Evolutionary conservation across 768 basidiomycete genomes (phyloP).

Genomic region (Russula griseocarnosa): DNA sequence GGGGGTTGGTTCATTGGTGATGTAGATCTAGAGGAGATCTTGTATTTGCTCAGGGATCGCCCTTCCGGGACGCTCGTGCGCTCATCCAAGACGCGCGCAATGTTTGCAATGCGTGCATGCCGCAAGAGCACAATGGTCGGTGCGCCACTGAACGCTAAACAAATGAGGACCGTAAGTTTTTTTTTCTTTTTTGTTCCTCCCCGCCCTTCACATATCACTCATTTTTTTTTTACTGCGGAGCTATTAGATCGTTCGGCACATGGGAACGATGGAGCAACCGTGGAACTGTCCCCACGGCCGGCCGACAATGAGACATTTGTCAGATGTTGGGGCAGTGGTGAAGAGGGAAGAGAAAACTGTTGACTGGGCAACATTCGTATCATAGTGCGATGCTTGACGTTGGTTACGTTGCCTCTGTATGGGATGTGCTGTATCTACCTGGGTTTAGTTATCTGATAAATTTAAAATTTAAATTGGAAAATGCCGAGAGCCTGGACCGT

Average conservation of each 20-base stretch:
- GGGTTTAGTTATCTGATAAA: not conserved
- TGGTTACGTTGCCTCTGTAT: not conserved
- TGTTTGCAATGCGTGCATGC: slow-evolving; percentile 98
- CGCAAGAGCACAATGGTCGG: slow-evolving; percentile 97
- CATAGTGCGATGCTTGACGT: not conserved
- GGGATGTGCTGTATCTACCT: not conserved
- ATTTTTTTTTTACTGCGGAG: not conserved
- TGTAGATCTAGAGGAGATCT: slow-evolving; percentile 86
- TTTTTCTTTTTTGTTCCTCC: not conserved
- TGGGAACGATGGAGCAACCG: slow-evolving; percentile 38
- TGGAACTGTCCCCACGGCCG: slow-evolving; percentile 38
- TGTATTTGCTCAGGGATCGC: slow-evolving; percentile 77
- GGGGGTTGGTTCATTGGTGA: not conserved
- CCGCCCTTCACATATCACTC: slow-evolving; percentile 3
- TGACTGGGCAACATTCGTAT: slow-evolving; percentile 13
- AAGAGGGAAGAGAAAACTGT: slow-evolving; percentile 7
- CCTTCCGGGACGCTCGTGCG: slow-evolving; percentile 81
- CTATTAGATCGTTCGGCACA: slow-evolving; percentile 34
- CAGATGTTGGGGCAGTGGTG: slow-evolving; percentile 15
- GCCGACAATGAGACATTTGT: slow-evolving; percentile 35
- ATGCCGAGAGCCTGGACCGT: not conserved
- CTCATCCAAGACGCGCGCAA: slow-evolving; percentile 86
- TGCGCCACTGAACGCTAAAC: slow-evolving; percentile 65
- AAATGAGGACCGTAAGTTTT: slow-evolving; percentile 64
- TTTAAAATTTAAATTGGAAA: slow-evolving; percentile 1